Conservation (phyloP, 768 basidiomycete genomes). For the Erythrobasidium yunnanense region DNA sequence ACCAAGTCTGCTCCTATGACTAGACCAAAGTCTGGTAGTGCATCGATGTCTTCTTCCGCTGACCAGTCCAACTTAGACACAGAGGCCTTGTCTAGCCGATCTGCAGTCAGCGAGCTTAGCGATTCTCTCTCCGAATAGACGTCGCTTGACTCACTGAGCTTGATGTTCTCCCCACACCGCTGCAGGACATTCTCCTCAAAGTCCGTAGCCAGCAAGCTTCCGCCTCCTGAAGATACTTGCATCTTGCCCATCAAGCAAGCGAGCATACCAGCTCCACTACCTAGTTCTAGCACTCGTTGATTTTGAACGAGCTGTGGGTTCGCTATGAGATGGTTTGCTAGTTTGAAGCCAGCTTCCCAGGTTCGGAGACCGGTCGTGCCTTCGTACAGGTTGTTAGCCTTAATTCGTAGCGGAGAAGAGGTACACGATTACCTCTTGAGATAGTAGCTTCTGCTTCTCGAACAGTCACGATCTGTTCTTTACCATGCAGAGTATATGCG, state of each 20-base stretch:
- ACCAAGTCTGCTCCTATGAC: constrained; percentile 17
- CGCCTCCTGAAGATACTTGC: neutral
- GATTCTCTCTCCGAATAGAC: neutral
- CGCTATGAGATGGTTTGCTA: constrained; percentile 32
- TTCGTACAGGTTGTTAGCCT: neutral
- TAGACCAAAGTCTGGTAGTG: neutral
- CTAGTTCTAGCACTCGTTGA: constrained; percentile 41
- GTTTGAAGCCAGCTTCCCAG: constrained; percentile 18
- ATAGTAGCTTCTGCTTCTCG: constrained; percentile 16
- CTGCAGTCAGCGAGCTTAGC: neutral
- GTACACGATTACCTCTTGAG: neutral
- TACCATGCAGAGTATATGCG: neutral
- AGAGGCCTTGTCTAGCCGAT: neutral
- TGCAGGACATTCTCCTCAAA: constrained; percentile 13
- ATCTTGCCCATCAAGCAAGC: constrained; percentile 31
- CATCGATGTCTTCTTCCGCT: neutral
- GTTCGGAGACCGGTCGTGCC: constrained; percentile 26
- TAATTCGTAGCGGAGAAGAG: neutral
- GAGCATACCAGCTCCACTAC: constrained; percentile 42
- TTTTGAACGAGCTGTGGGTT: constrained; percentile 33
- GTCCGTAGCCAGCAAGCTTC: constrained; percentile 8
- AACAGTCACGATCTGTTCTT: neutral
- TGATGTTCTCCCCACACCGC: neutral
- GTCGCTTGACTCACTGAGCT: constrained; percentile 13
- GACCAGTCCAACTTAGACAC: neutral